phyloP scores from a whole-genome alignment of 1,284 basidiomycete genomes.

The Xerocomus nothofagi region DNA sequence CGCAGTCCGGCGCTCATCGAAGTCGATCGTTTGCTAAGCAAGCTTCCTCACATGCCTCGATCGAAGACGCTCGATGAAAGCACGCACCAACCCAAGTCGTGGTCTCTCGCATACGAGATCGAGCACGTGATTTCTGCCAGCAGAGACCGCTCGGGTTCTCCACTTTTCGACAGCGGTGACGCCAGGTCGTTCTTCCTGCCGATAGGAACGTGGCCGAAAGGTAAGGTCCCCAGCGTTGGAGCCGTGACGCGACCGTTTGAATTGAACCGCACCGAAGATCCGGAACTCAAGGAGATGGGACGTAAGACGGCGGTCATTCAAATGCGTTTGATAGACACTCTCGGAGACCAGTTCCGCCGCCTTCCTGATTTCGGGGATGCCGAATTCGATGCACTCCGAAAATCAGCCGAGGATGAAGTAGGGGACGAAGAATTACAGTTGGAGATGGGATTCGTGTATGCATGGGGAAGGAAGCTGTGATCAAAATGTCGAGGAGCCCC shows the following conservation, averaged over 20 bases:
- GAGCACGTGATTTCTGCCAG: background rate
- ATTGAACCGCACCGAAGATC: background rate
- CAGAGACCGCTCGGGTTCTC: background rate
- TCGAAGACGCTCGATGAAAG: background rate
- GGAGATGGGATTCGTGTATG: constrained; percentile 7
- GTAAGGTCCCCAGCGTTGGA: background rate
- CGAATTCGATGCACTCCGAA: constrained; percentile 1
- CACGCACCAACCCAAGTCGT: constrained; percentile 1
- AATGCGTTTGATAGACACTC: constrained; percentile 6
- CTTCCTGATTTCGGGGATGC: constrained; percentile 5
- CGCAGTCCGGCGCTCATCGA: constrained; percentile 5
- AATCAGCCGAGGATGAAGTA: constrained; percentile 1
- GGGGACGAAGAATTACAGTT: background rate
- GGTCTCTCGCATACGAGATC: constrained; percentile 5
- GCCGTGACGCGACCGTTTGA: background rate
- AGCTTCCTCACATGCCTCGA: constrained; percentile 7
- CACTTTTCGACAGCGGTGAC: constrained; percentile 1
- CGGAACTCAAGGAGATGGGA: constrained; percentile 6
- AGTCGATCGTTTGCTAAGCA: constrained; percentile 7
- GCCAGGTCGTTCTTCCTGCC: constrained; percentile 4
- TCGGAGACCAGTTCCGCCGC: constrained; percentile 6
- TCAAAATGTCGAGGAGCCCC: no score
- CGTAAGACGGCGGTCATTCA: constrained; percentile 6
- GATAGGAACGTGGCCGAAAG: constrained; percentile 8
- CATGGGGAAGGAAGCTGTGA: constrained; percentile 7